Base-by-base conservation (phyloP, 352 stramenopile genomes). In the Thraustochytrium striatum region DNA sequence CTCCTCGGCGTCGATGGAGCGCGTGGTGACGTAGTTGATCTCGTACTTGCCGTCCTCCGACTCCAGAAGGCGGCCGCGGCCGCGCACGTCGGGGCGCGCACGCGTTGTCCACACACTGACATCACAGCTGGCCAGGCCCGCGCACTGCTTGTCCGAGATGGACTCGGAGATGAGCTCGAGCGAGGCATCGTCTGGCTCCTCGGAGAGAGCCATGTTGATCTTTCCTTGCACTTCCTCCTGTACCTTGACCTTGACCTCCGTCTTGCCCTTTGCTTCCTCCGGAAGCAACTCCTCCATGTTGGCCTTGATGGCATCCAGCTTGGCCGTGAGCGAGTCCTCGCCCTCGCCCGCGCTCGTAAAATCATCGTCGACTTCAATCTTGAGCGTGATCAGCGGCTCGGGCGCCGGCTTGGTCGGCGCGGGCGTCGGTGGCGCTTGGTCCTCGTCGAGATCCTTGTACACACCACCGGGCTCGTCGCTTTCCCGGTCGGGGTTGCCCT, bases 11-110 rank as follows among this genome's bases (percentile, higher is more conserved):
- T n/a, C n/a, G n/a, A n/a, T n/a, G n/a, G n/a, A n/a, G n/a, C n/a
- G n/a, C n/a, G n/a, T n/a, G n/a, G n/a, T 70, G 30, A n/a, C 53
- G 25, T 70, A 53, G 16, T 70, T 33, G 41, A 70, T 70, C 1
- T 25, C 44, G 59, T 52, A 70, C 3, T 11, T n/a, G 36, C 50
- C 32, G 59, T 38, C 53, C 3, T 16, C 59, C 21, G 33, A 53
- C 9, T 25, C 36, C 2, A 52, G 13, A 7, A 55, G 19, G 7
- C 32, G 59, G 38, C 59, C 8, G 30, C 59, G 59, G 16, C 16
- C 9, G 1, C 21, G 11, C 33, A n/a, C 16, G 7, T 13, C 28
- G 3, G 59, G 16, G 3, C 5, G 35, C 32, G 39, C 11, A n/a
- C n/a, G n/a, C n/a, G n/a, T n/a, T n/a, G n/a, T n/a, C 59, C 59